Evolutionary conservation across 1,139 yeast genomes (phyloP).

Genomic region (Hemisphaericaspora subhashii): DNA sequence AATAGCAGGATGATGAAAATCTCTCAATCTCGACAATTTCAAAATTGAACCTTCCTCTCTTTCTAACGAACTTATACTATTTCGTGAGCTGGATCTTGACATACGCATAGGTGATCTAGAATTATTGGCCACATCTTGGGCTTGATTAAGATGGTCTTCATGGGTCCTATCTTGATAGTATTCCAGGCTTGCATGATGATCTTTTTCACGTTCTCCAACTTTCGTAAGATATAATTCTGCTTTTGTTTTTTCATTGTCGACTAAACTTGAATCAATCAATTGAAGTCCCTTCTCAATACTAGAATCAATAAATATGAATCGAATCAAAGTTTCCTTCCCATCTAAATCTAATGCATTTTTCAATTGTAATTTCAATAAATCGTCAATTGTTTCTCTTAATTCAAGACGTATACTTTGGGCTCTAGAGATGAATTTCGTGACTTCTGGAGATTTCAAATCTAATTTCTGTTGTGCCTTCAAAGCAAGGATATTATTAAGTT

Average conservation of each 20-base stretch:
- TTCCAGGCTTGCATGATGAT: conserved; percentile 4
- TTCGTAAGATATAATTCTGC: conserved; percentile 13
- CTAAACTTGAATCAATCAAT: conserved; percentile 44
- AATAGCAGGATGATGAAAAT: conserved; percentile 22
- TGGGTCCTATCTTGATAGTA: conserved; percentile 7
- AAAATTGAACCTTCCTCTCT: conserved; percentile 45
- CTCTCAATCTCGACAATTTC: conserved; percentile 33
- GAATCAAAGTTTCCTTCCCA: conserved; percentile 71
- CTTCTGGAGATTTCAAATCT: conserved; percentile 30
- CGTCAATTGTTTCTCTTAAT: conserved; percentile 54
- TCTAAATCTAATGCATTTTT: conserved; percentile 55
- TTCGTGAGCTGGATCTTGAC: conserved; percentile 37
- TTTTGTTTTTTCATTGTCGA: conserved; percentile 17
- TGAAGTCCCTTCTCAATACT: conserved; percentile 66
- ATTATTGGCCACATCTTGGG: conserved; percentile 15
- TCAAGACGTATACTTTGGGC: conserved; percentile 45
- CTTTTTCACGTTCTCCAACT: conserved; percentile 16
- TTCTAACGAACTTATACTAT: conserved; percentile 35
- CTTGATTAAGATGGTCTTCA: conserved; percentile 9
- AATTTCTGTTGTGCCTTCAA: conserved; percentile 29
- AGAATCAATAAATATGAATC: conserved; percentile 68
- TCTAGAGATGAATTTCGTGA: conserved; percentile 41
- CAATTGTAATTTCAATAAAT: conserved; percentile 55
- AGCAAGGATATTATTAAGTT: conserved; percentile 34
- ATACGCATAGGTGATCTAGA: conserved; percentile 27